Evolutionary conservation across 371 early-diverging fungal genomes (phyloP), one percentile per base, ranked within the genome.

Genomic region (Mortierella sp.): DNA sequence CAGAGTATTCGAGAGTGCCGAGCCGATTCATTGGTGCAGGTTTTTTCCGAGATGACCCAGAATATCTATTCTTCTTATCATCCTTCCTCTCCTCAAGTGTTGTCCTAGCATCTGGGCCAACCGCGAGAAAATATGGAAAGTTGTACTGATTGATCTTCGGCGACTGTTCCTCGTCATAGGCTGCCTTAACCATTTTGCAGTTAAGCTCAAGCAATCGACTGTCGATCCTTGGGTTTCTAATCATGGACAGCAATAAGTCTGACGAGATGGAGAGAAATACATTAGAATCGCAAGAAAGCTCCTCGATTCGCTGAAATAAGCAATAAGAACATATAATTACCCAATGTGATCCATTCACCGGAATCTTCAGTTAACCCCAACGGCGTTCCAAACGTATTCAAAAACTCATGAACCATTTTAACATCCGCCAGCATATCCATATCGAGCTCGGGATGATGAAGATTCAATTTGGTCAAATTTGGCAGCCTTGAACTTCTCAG

Each of bases 381-480:
- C 0, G 83, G 73, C 30, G 64, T 69, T 26, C 83, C 83, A 66
- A 81, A 81, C 1, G 83, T 76, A 39, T 81, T 81, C 47, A 81
- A 26, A 39, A 81, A 81, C 35, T 81, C 83, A 37, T 81, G 83
- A 1, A 81, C 70, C 83, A 81, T 81, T 66, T 81, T 81, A 24
- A 81, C 58, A 40, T 81, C 76, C 9, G 83, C 83, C 49, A 81
- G 32, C 76, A 75, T 81, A 45, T 81, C 76, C 83, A 81, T 81
- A 51, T 72, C 58, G 16, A 81, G 30, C 10, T 76, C 76, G 20
- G 60, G 59, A 20, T 66, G 70, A 3, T 72, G 66, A 35, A 81
- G 55, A 30, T 76, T 73, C 51, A 81, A 49, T 32, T 72, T 76
- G 45, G 66, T 64, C 24, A 81, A 54, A n/a, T 30, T 54, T 9